Conservation (phyloP, 2,329 filamentous ascomycete species). For the Bimuria novae-zelandiae region DNA sequence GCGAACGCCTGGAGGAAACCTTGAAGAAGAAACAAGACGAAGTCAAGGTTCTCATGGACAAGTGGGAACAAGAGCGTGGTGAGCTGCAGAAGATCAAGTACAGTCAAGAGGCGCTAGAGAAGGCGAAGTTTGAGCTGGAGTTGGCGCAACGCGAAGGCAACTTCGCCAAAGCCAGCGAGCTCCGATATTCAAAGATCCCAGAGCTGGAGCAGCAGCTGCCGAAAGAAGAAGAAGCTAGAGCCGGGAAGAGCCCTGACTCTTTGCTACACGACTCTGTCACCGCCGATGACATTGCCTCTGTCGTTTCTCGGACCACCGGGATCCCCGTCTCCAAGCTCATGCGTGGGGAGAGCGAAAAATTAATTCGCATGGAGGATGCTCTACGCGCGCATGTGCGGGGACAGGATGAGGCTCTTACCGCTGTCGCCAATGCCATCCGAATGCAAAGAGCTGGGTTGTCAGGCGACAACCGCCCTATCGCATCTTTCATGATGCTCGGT, state of each 20-base stretch:
- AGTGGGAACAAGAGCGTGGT: constrained; percentile 87
- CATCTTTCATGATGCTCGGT: constrained; percentile 96
- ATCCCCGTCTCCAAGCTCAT: constrained; percentile 93
- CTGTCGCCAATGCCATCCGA: constrained; percentile 89
- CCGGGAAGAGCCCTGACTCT: constrained; percentile 51
- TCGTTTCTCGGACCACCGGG: constrained; percentile 88
- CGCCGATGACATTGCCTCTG: constrained; percentile 88
- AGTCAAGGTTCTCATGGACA: constrained; percentile 71
- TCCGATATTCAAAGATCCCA: constrained; percentile 87
- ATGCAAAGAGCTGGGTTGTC: constrained; percentile 92
- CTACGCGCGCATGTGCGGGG: constrained; percentile 83
- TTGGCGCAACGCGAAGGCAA: constrained; percentile 85
- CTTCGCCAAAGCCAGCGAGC: constrained; percentile 86
- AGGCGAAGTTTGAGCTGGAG: constrained; percentile 82
- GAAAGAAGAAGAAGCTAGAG: constrained; percentile 62
- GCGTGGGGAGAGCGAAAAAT: constrained; percentile 89
- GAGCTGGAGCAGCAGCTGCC: constrained; percentile 77
- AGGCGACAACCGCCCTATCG: constrained; percentile 87
- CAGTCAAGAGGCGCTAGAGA: constrained; percentile 85
- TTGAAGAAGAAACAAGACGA: constrained; percentile 79
- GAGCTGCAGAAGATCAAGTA: constrained; percentile 88
- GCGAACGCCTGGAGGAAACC: constrained; percentile 80
- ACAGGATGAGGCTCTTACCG: constrained; percentile 89
- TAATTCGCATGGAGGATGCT: constrained; percentile 93
- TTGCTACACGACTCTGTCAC: constrained; percentile 95